phyloP scores from a whole-genome alignment of 2,329 filamentous ascomycete genomes.

The Talaromyces sp. region DNA sequence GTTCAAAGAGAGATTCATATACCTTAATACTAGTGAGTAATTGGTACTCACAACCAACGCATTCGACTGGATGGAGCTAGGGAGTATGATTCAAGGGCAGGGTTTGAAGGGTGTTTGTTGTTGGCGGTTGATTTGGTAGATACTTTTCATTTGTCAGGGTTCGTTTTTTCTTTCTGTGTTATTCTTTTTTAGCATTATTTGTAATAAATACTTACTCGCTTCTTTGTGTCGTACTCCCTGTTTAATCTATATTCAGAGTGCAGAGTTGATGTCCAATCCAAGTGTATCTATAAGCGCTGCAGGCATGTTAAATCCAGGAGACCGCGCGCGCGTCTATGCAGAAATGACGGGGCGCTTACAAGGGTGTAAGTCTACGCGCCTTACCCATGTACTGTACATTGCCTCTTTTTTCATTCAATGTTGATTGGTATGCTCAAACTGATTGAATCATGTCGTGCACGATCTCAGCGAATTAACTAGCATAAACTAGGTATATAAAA shows the following conservation, averaged over 20 bases:
- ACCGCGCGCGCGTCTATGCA: neutral
- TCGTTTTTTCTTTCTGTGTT: neutral
- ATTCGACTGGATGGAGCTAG: conserved; percentile 14
- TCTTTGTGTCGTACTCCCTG: neutral
- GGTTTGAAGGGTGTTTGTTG: neutral
- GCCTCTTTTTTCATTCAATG: no score
- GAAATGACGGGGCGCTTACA: neutral
- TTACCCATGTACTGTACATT: no score
- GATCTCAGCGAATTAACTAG: neutral
- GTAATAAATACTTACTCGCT: neutral
- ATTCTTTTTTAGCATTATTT: neutral
- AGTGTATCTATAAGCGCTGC: neutral
- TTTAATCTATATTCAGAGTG: neutral
- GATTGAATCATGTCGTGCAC: no score
- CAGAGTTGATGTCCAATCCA: neutral
- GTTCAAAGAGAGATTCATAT: conserved; percentile 8
- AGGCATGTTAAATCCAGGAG: neutral
- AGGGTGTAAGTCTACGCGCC: no score
- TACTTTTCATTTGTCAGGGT: neutral
- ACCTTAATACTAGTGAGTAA: conserved; percentile 9
- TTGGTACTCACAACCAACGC: conserved; percentile 2
- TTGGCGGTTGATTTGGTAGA: neutral
- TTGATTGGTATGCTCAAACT: no score
- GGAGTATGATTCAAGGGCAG: conserved; percentile 2
- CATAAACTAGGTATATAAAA: neutral